A percentile compares a stretch with the other conserved stretches of the same genome.
Evolutionary conservation across 495 filamentous ascomycete species (phyloP).

Genomic region (Talaromyces liani): DNA sequence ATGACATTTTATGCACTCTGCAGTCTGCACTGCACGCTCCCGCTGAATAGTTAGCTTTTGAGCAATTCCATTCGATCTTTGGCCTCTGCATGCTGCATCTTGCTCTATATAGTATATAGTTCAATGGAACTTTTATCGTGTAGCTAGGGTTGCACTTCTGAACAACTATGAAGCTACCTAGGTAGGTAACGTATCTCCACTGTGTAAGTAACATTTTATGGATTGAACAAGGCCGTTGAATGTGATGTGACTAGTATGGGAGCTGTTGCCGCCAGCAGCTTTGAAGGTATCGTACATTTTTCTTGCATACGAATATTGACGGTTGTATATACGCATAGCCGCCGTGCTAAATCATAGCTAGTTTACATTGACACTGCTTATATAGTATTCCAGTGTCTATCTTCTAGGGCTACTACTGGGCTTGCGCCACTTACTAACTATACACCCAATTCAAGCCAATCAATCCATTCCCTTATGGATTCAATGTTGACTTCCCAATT

Average conservation of each 20-base stretch:
- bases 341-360: neutral
- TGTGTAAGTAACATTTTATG: neutral
- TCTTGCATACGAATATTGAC: neutral
- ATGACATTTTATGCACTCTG: neutral
- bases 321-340: neutral
- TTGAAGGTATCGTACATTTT: neutral
- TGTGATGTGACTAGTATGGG: neutral
- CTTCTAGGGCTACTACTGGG: neutral
- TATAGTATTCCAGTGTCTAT: neutral
- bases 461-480: neutral
- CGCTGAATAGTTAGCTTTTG: neutral
- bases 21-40: neutral
- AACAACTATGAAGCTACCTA: neutral
- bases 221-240: neutral
- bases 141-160: neutral
- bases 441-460: neutral
- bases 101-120: neutral
- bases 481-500: neutral
- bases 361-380: neutral
- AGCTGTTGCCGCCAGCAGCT: neutral
- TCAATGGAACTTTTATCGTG: neutral
- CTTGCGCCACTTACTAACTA: neutral
- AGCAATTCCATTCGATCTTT: neutral
- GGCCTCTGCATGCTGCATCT: neutral
- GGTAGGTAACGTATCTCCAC: neutral